Evolutionary conservation across 805 yeast species (phyloP), one percentile per base, ranked within the genome.

Genomic region (Nakazawaea wyomingensis): DNA sequence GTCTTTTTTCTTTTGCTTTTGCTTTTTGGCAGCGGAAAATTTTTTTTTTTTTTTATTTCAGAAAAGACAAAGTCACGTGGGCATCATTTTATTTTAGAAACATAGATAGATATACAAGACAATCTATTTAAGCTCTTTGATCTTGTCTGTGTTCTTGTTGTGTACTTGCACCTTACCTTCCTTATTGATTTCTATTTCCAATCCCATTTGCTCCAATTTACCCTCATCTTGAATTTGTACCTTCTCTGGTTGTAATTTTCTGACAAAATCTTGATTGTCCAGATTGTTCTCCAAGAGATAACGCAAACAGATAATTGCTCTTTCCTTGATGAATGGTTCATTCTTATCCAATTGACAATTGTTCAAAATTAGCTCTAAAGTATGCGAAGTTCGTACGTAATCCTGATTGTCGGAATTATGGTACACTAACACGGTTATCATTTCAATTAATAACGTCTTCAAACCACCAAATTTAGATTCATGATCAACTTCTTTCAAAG

Each of bases 241-340:
- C 34, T 80, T 74, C 45, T 76, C 69, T 0, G 96, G 96, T 57
- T 91, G 97, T 46, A 91, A 60, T 29, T 71, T 62, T 0, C 85
- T 80, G 1, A 91, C 89, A 57, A 89, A 78, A 1, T 72, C 68
- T 61, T 91, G 97, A 58, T 91, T 93, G 37, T 66, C 69, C 4
- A 50, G 54, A 53, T 93, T 93, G 8, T 74, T 69, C 19, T 76
- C 74, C 13, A 91, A 61, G 26, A 89, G 61, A 47, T 80, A 81
- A 53, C 82, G 76, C 22, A 93, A 57, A 54, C 96, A 87, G 5
- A 91, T 63, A 27, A 93, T 85, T 1, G 95, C 74, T 47, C 91
- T 66, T 55, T 91, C 99, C 50, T 87, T 83, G 44, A 85, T 82
- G 52, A 73, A 91, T 0, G 97, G 98, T 58, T 93, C 95, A 56